Conservation (phyloP, 2,329 filamentous ascomycete genomes). For the Arthrobotrys conoides region DNA sequence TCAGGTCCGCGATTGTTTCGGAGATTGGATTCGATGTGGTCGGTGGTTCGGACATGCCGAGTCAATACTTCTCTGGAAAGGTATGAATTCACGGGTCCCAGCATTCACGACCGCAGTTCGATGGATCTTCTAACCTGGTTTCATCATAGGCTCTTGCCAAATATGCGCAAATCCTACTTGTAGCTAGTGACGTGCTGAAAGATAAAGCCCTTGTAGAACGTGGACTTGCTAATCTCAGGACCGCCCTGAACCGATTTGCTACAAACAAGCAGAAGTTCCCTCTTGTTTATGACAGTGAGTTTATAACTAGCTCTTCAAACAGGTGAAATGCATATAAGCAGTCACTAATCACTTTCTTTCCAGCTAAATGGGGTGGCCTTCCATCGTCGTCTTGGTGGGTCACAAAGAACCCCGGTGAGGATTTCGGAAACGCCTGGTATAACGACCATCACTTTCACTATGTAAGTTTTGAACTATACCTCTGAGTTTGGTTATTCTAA, state of each 20-base stretch:
- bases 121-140: conserved; percentile 63
- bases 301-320: background rate
- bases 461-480: conserved; percentile 62
- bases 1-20: conserved; percentile 75
- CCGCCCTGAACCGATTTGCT: conserved; percentile 76
- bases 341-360: conserved; percentile 16
- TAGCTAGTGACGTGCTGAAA: conserved; percentile 75
- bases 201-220: conserved; percentile 73
- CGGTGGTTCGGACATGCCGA: conserved; percentile 79
- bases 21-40: conserved; percentile 84
- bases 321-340: background rate
- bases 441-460: conserved; percentile 84
- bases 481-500: conserved; percentile 73
- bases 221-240: conserved; percentile 76
- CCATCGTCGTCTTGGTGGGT: conserved; percentile 82
- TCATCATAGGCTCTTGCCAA: conserved; percentile 77
- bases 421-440: conserved; percentile 93
- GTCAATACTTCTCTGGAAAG: conserved; percentile 95
- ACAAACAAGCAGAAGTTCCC: conserved; percentile 78
- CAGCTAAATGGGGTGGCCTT: conserved; percentile 81
- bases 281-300: conserved; percentile 75
- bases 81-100: conserved; percentile 67
- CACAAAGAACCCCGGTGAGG: conserved; percentile 77
- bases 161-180: conserved; percentile 79
- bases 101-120: conserved; percentile 51